A percentile compares a stretch with the other conserved stretches of the same genome.
Conservation (phyloP, 192 early-diverging fungal species). For the Coemansia furcata region DNA sequence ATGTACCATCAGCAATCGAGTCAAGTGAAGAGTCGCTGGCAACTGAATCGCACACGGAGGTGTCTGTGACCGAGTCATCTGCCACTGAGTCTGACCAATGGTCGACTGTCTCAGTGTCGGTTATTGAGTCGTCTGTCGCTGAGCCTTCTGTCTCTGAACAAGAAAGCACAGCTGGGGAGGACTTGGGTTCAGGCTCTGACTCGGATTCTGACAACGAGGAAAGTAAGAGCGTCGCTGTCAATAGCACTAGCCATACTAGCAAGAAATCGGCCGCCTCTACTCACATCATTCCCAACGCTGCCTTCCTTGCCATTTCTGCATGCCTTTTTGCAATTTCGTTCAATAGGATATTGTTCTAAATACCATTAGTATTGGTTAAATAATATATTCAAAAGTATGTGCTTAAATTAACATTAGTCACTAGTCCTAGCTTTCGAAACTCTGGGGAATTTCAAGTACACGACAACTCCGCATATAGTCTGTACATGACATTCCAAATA, state of each 20-base stretch:
- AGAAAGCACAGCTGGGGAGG: neutral
- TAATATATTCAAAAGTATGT: neutral
- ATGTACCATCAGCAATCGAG: neutral
- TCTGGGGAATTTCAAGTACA: no score
- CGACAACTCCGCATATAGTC: no score
- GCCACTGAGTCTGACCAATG: neutral
- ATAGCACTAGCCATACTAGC: neutral
- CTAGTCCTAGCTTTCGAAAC: no score
- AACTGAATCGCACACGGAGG: neutral
- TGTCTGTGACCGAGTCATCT: neutral
- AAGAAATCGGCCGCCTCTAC: neutral
- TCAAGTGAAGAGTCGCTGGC: neutral
- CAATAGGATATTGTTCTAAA: neutral
- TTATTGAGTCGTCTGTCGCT: neutral
- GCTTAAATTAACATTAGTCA: no score
- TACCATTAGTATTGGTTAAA: neutral
- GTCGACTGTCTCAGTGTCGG: neutral
- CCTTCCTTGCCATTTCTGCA: neutral
- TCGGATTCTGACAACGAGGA: slow-evolving; percentile 20
- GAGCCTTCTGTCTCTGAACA: neutral
- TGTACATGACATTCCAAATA: no score
- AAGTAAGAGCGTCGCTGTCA: neutral
- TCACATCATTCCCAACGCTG: neutral
- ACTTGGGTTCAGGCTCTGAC: slow-evolving; percentile 29
- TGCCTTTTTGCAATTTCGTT: slow-evolving; percentile 1